These are phyloP conservation scores for Leccinum obscurum DNA, from an alignment of 768 basidiomycete species.

Conservation along the genomic window DNA sequence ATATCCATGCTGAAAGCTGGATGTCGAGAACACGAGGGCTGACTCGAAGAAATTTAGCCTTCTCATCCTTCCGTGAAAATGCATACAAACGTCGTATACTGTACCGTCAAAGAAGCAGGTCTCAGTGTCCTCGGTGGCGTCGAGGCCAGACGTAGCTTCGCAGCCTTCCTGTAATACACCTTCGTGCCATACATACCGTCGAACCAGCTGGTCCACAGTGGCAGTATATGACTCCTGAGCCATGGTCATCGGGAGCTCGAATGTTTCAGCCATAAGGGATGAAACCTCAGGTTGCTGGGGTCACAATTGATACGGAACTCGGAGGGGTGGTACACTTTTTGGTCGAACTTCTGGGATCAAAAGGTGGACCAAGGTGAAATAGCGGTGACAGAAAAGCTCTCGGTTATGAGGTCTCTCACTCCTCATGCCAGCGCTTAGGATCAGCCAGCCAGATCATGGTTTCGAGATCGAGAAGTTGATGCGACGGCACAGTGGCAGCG, in stretches of 20 bases:
- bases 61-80: background rate
- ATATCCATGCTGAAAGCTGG: slow-evolving; percentile 6
- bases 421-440: no score
- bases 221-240: background rate
- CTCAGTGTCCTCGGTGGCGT: background rate
- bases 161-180: background rate
- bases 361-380: no score
- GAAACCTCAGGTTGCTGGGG: background rate
- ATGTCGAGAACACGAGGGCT: background rate
- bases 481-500: background rate
- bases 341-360: no score
- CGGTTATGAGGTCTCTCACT: no score
- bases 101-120: slow-evolving; percentile 10
- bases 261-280: background rate
- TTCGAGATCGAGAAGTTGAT: background rate
- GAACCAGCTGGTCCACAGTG: background rate
- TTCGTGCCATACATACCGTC: background rate
- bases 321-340: background rate
- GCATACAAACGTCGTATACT: background rate
- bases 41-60: no score
- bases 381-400: no score
- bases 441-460: background rate
- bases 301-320: background rate
- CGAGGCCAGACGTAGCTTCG: slow-evolving; percentile 2
- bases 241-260: slow-evolving; percentile 3